Evolutionary conservation across 805 yeast genomes (phyloP).

Genomic region (Kodamaea hsintzibuensis): DNA sequence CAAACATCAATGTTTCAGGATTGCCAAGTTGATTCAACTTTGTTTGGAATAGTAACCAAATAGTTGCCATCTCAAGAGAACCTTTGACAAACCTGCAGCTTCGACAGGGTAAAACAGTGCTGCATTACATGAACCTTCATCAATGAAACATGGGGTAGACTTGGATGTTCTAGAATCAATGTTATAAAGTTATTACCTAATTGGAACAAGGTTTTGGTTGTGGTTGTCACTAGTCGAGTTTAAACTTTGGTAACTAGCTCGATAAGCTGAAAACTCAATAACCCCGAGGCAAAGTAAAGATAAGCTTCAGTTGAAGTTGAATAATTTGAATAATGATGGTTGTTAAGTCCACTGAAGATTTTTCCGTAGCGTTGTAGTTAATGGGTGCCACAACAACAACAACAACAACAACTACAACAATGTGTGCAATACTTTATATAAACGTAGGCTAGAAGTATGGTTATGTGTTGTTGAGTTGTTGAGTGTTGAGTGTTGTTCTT

Average conservation of each 20-base stretch:
- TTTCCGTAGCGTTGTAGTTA: background rate
- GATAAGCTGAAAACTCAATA: background rate
- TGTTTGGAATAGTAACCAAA: background rate
- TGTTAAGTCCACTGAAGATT: background rate
- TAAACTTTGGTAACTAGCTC: background rate
- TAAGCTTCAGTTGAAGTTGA: background rate
- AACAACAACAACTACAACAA: background rate
- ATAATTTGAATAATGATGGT: background rate
- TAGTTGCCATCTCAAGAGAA: background rate
- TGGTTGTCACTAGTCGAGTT: background rate
- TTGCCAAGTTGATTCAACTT: background rate
- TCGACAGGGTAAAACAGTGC: background rate
- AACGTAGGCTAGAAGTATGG: background rate
- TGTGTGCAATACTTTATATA: background rate
- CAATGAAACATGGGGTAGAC: no score
- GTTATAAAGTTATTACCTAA: background rate
- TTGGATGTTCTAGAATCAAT: background rate
- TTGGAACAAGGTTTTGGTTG: background rate
- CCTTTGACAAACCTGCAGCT: background rate
- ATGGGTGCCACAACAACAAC: background rate
- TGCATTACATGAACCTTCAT: background rate
- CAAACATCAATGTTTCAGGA: background rate
- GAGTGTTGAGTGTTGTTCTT: background rate
- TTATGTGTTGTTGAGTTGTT: background rate
- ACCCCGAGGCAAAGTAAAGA: background rate